A percentile compares a stretch with the other conserved stretches of the same genome.
These are phyloP conservation scores for Hyaloscypha hepaticicola DNA, from an alignment of 495 filamentous ascomycete species.

Conservation along the genomic window DNA sequence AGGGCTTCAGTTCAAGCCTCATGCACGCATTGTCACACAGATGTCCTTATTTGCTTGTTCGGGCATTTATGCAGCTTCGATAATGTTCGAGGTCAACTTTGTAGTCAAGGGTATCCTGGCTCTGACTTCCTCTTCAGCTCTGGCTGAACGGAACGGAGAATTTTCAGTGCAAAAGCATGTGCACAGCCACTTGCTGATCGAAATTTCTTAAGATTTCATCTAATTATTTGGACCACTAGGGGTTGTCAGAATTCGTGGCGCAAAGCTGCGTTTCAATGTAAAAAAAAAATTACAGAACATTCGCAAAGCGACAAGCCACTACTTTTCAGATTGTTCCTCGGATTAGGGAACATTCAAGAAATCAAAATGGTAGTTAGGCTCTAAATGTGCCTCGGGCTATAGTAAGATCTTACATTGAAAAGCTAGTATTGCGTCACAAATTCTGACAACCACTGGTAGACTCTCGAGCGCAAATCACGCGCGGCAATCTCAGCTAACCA, in stretches of 20 bases:
- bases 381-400: too few species aligned
- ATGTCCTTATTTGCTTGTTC: neutral
- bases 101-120: neutral
- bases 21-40: neutral
- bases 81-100: neutral
- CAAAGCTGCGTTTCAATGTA: too few species aligned
- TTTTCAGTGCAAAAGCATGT: neutral
- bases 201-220: neutral
- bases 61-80: neutral
- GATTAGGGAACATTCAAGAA: neutral
- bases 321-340: too few species aligned
- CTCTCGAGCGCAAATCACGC: neutral
- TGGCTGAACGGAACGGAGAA: neutral
- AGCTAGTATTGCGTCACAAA: neutral
- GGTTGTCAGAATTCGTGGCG: too few species aligned
- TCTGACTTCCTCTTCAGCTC: neutral
- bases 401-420: too few species aligned
- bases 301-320: too few species aligned
- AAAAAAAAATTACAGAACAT: too few species aligned
- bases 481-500: conserved; percentile 14
- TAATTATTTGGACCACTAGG: neutral
- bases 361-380: too few species aligned
- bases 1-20: neutral
- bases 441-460: neutral
- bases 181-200: conserved; percentile 3